Evolutionary conservation across 805 yeast species (phyloP).

Genomic region (Cyberlindnera maclurae): DNA sequence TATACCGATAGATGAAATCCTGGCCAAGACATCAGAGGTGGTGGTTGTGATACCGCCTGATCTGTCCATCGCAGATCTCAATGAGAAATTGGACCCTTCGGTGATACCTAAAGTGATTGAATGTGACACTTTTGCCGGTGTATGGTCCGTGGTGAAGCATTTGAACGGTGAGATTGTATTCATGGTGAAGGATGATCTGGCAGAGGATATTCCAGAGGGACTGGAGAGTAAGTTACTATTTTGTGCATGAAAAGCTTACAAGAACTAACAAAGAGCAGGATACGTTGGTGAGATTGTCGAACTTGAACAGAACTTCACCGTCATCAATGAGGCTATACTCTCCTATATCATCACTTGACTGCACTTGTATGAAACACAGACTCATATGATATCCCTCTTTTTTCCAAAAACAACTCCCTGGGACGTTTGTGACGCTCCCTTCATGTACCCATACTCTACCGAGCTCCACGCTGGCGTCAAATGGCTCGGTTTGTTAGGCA

Average conservation of each 20-base stretch:
- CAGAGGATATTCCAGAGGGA: constrained; percentile 24
- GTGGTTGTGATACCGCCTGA: constrained; percentile 32
- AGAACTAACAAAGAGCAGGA: constrained; percentile 8
- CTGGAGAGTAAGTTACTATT: constrained; percentile 9
- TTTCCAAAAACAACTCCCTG: constrained; percentile 51
- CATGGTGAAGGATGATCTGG: constrained; percentile 23
- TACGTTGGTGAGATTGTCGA: constrained; percentile 23
- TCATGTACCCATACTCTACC: constrained; percentile 51
- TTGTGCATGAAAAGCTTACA: background rate
- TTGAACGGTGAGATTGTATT: constrained; percentile 31
- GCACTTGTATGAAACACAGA: background rate
- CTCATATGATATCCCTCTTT: constrained; percentile 35
- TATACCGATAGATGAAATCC: constrained; percentile 20
- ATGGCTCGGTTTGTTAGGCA: constrained; percentile 50
- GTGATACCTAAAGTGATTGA: constrained; percentile 24
- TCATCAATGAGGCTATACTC: constrained; percentile 20
- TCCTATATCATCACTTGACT: constrained; percentile 14
- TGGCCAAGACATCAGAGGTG: constrained; percentile 22
- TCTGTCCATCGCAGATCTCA: constrained; percentile 12
- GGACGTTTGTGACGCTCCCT: constrained; percentile 46
- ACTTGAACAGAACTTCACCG: constrained; percentile 18
- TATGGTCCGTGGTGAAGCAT: constrained; percentile 51
- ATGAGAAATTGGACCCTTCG: constrained; percentile 19
- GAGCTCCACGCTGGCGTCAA: constrained; percentile 46
- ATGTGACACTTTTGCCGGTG: constrained; percentile 41